Base-by-base conservation (phyloP, 805 yeast species). In the Cephaloascus fragrans region DNA sequence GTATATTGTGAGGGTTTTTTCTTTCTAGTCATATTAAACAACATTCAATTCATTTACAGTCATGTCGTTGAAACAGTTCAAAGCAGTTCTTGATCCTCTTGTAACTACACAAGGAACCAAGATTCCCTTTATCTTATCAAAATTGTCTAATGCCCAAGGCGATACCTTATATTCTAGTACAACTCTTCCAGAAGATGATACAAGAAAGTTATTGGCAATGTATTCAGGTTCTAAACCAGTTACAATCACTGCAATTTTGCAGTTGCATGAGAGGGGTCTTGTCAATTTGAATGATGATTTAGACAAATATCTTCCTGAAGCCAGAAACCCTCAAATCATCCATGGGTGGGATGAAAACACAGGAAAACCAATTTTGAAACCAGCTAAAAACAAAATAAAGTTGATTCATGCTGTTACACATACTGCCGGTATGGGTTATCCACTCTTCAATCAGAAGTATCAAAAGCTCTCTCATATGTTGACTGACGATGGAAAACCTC, bases 401-500 rank as follows among this genome's bases (percentile, higher is more conserved):
- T 40, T 61, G 26, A 49, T 61, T 43, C 56, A 52, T 45, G 50
- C 64, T 34, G 38, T 64, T 32, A 46, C 61, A 2, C 69, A 64
- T 41, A 63, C 69, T 4, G 52, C 67, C 8, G 69, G 69, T 2
- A 52, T 64, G n/a, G 55, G 56, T 16, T 64, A 64, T 42, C 39
- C 51, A 3, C 5, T 31, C 8, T 31, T 31, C n/a, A 6, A 14
- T 16, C 18, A 44, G 3, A 41, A 44, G 2, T 40, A 50, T 19
- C 35, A 34, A 9, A 47, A 48, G 38, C 29, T 40, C 3, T 32
- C 34, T 15, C 18, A 32, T n/a, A 32, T 17, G 18, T 6, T 31
- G 8, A 8, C 8, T 16, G 18, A 31, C 15, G 15, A 31, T 16
- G 15, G 17, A 8, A 31, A 31, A 14, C n/a, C 15, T n/a, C 15